These are phyloP conservation scores for Scheffersomyces titani DNA, from an alignment of 1,139 yeast genomes.

Conservation along the genomic window DNA sequence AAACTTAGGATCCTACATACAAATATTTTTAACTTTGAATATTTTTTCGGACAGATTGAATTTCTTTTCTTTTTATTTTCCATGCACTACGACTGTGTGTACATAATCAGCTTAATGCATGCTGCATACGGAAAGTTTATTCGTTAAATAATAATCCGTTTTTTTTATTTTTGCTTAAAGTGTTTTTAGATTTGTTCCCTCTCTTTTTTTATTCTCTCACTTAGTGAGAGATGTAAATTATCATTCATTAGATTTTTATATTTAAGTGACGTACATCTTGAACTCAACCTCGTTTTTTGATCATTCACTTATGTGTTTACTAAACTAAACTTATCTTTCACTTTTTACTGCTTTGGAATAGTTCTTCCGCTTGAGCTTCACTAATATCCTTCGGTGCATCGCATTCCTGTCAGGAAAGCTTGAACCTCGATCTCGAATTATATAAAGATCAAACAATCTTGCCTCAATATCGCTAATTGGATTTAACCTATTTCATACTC, in stretches of 20 bases:
- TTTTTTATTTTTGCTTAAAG: not conserved
- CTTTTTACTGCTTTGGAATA: not conserved
- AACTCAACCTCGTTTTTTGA: conserved; percentile 1
- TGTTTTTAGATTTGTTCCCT: not conserved
- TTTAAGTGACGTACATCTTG: not conserved
- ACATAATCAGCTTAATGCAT: not conserved
- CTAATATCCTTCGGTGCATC: not conserved
- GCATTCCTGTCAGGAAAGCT: not conserved
- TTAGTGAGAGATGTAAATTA: not conserved
- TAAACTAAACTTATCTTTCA: not conserved
- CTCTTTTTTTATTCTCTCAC: not conserved
- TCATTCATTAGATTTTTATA: not conserved
- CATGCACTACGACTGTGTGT: not conserved
- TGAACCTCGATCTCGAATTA: not conserved
- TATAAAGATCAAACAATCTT: not conserved
- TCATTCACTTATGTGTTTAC: not conserved
- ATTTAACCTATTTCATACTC: not conserved
- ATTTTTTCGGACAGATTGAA: not conserved
- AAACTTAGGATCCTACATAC: not conserved
- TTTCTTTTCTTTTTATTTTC: not conserved
- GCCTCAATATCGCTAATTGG: not conserved
- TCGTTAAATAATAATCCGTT: not conserved
- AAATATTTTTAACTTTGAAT: not conserved
- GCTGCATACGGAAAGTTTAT: not conserved
- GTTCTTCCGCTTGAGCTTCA: not conserved